Evolutionary conservation across 768 basidiomycete species (phyloP).

Genomic region (Boletus pseudopeckii): DNA sequence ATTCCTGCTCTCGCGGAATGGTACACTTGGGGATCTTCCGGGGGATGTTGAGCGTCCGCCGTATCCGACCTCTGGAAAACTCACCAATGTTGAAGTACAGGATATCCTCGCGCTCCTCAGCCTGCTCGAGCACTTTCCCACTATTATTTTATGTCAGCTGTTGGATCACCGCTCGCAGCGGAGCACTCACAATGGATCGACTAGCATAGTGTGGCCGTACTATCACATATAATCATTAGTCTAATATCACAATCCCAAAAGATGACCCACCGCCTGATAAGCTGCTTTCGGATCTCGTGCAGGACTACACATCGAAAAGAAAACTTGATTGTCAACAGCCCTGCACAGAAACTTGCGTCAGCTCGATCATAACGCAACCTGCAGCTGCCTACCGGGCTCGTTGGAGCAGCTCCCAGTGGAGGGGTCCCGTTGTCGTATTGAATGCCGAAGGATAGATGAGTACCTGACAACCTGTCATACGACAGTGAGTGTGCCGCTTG

Average conservation of each 20-base stretch:
- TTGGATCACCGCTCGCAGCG: not conserved
- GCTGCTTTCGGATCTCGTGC: slow-evolving; percentile 77
- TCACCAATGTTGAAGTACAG: slow-evolving; percentile 78
- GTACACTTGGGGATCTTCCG: slow-evolving; percentile 59
- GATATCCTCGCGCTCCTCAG: slow-evolving; percentile 75
- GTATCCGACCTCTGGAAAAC: slow-evolving; percentile 24
- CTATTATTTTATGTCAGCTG: slow-evolving; percentile 38
- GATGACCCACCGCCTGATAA: slow-evolving; percentile 77
- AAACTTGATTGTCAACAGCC: slow-evolving; percentile 97
- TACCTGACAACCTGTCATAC: slow-evolving; percentile 67
- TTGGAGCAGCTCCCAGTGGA: slow-evolving; percentile 94
- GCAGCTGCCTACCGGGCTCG: slow-evolving; percentile 58
- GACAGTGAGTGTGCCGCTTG: not conserved
- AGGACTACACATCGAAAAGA: slow-evolving; percentile 92
- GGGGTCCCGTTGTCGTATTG: slow-evolving; percentile 91
- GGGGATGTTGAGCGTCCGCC: slow-evolving; percentile 18
- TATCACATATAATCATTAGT: slow-evolving; percentile 26
- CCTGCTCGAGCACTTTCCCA: slow-evolving; percentile 70
- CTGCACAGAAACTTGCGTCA: slow-evolving; percentile 38
- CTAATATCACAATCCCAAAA: not conserved
- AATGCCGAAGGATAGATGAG: slow-evolving; percentile 94
- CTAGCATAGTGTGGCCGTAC: slow-evolving; percentile 90
- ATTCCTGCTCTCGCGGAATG: slow-evolving; percentile 73
- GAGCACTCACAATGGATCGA: slow-evolving; percentile 77
- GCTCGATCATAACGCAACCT: not conserved